These are phyloP conservation scores for Puya raimondii DNA, from an alignment of 176 grass and related monocot genomes.

Conservation along the genomic window DNA sequence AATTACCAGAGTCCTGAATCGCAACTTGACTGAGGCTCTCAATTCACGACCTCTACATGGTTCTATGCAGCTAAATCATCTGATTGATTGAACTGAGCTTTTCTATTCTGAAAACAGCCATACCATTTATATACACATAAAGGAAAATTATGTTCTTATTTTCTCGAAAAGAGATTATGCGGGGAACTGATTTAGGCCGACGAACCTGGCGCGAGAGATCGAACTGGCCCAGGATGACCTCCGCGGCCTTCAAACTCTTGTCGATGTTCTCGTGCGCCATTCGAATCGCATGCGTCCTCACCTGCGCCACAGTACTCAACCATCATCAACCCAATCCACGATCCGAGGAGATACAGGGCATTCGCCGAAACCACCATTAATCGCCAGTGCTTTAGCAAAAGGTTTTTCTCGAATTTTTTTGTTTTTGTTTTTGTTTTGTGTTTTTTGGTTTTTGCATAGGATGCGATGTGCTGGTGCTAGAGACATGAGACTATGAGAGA, in stretches of 20 bases:
- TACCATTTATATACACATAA: too few species aligned
- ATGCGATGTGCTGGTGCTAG: too few species aligned
- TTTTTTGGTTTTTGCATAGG: too few species aligned
- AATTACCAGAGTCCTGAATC: too few species aligned
- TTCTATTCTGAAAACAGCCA: too few species aligned
- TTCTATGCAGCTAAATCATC: too few species aligned
- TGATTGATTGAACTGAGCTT: too few species aligned
- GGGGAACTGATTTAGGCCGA: not conserved
- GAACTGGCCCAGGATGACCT: conserved; percentile 59
- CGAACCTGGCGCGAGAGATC: conserved; percentile 57
- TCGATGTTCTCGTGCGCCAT: conserved; percentile 89
- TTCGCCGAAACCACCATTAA: not conserved
- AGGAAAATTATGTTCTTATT: not conserved
- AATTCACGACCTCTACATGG: too few species aligned
- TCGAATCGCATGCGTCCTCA: conserved; percentile 71
- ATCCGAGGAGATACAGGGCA: not conserved
- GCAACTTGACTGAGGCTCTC: too few species aligned
- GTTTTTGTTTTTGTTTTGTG: too few species aligned
- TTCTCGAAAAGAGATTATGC: not conserved
- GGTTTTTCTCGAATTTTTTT: not conserved
- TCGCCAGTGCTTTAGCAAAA: not conserved
- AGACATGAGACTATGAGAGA: too few species aligned
- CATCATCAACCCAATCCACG: not conserved
- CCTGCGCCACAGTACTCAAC: conserved; percentile 25
- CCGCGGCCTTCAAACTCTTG: conserved; percentile 56